These are phyloP conservation scores for Danielia oregonensis DNA, from an alignment of 805 yeast genomes.

Conservation along the genomic window DNA sequence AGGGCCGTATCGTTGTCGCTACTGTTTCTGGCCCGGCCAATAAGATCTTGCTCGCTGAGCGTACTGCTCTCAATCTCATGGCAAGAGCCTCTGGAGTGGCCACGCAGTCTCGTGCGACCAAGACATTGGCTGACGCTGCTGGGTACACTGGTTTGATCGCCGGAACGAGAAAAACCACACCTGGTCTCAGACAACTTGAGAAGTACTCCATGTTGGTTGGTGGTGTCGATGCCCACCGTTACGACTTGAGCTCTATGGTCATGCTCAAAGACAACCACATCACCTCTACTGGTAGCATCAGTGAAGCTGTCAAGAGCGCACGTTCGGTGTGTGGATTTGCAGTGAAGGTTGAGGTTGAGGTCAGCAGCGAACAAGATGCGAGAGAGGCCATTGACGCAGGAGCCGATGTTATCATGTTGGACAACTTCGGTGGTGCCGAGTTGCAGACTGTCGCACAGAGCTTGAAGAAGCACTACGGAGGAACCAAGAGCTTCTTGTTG, in stretches of 20 bases:
- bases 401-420: conserved; percentile 94
- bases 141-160: conserved; percentile 86
- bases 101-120: conserved; percentile 59
- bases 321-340: conserved; percentile 83
- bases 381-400: conserved; percentile 91
- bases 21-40: conserved; percentile 76
- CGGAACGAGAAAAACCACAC: conserved; percentile 97
- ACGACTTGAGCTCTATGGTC: conserved; percentile 89
- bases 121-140: conserved; percentile 55
- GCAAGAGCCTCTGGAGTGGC: conserved; percentile 88
- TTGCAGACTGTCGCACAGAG: conserved; percentile 61
- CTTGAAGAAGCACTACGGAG: conserved; percentile 56
- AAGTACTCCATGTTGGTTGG: conserved; percentile 95
- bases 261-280: conserved; percentile 95
- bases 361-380: conserved; percentile 81
- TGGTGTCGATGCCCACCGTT: conserved; percentile 89
- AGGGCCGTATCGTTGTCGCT: conserved; percentile 68
- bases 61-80: conserved; percentile 78
- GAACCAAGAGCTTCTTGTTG: conserved; percentile 52
- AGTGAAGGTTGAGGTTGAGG: conserved; percentile 88
- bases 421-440: conserved; percentile 70
- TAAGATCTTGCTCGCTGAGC: conserved; percentile 75
- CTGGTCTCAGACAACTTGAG: conserved; percentile 84
- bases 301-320: conserved; percentile 75
- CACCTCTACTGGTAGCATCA: conserved; percentile 89